Percentiles rank a stretch among this genome's conserved stretches.
These are phyloP conservation scores for Xylariaceae sp. DNA, from an alignment of 2,329 filamentous ascomycete species.

Conservation along the genomic window DNA sequence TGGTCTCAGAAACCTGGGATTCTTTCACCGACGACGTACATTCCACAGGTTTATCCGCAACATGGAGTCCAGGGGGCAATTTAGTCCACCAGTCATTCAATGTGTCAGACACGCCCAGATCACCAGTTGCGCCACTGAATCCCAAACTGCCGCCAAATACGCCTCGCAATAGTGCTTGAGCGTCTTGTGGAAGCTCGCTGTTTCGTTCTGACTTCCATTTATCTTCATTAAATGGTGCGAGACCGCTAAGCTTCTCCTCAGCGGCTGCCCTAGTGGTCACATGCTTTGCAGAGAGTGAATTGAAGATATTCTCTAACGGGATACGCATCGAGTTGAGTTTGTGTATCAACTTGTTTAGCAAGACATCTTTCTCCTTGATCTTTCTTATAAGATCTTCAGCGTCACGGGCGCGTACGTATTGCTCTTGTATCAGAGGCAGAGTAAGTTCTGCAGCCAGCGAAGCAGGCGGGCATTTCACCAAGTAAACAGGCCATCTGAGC, in stretches of 20 bases:
- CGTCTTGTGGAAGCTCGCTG: slow-evolving; percentile 29
- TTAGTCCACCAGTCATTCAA: slow-evolving; percentile 48
- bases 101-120: slow-evolving; percentile 32
- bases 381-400: slow-evolving; percentile 39
- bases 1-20: slow-evolving; percentile 16
- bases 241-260: slow-evolving; percentile 46
- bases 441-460: slow-evolving; percentile 45
- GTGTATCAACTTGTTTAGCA: slow-evolving; percentile 47
- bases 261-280: slow-evolving; percentile 41
- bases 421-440: slow-evolving; percentile 46
- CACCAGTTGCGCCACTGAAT: slow-evolving; percentile 30
- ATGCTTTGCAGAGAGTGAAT: slow-evolving; percentile 44
- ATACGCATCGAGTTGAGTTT: slow-evolving; percentile 49
- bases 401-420: slow-evolving; percentile 38
- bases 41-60: slow-evolving; percentile 20
- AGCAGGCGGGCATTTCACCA: slow-evolving; percentile 43
- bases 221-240: slow-evolving; percentile 43
- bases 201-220: slow-evolving; percentile 35
- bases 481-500: slow-evolving; percentile 59
- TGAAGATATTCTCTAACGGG: slow-evolving; percentile 51
- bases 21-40: slow-evolving; percentile 8
- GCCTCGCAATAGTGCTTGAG: slow-evolving; percentile 35
- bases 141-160: slow-evolving; percentile 37
- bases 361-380: slow-evolving; percentile 47
- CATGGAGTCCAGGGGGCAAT: slow-evolving; percentile 31